phyloP scores from a whole-genome alignment of 1,284 basidiomycete genomes.

The Wolfiporia cocos region DNA sequence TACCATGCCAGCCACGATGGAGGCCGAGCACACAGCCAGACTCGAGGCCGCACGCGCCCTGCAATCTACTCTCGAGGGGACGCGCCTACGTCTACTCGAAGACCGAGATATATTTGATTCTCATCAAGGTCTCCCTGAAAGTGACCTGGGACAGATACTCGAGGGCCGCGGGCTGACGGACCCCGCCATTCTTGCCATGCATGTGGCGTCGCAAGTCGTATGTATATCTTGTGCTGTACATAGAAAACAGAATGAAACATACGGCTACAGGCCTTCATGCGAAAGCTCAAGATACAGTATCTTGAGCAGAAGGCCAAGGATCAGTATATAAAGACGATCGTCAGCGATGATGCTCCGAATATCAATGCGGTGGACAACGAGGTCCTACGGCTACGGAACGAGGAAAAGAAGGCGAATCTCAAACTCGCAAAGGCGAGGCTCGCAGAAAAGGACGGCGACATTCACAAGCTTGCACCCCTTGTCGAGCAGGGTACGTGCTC shows the following conservation, averaged over 20 bases:
- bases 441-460: conserved; percentile 53
- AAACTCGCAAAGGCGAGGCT: conserved; percentile 60
- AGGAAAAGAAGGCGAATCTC: conserved; percentile 61
- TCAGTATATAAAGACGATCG: conserved; percentile 78
- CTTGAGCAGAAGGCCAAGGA: conserved; percentile 85
- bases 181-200: conserved; percentile 19
- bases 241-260: too few species aligned
- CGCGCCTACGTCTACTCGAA: conserved; percentile 17
- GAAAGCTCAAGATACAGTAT: conserved; percentile 83
- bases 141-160: conserved; percentile 11
- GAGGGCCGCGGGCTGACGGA: conserved; percentile 18
- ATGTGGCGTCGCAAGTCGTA: conserved; percentile 21
- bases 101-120: conserved; percentile 18
- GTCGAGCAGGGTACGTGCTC: conserved; percentile 54
- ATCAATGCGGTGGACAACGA: conserved; percentile 74
- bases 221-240: too few species aligned
- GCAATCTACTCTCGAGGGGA: conserved; percentile 14
- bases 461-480: conserved; percentile 53
- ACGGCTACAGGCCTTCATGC: conserved; percentile 69
- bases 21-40: conserved; percentile 12
- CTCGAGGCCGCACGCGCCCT: conserved; percentile 19
- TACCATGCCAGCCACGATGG: neutral
- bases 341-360: conserved; percentile 73
- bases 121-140: conserved; percentile 12
- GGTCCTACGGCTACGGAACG: conserved; percentile 51